Percentiles rank a stretch among this genome's conserved stretches.
Evolutionary conservation across 2,329 filamentous ascomycete genomes (phyloP).

Genomic region (Xylaria sp.): DNA sequence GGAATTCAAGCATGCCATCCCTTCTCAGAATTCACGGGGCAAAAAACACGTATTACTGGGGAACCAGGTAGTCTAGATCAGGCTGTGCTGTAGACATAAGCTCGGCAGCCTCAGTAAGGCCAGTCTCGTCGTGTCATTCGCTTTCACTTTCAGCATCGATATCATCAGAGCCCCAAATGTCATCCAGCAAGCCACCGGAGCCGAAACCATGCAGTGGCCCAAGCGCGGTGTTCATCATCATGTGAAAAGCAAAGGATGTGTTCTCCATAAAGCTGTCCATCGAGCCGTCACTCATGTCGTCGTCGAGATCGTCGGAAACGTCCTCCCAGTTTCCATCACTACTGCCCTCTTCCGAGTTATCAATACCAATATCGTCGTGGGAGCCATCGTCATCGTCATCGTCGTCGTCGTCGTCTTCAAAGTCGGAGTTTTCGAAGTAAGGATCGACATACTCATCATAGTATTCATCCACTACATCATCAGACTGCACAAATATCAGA

Average conservation of each 20-base stretch:
- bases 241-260: neutral
- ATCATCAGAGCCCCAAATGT: neutral
- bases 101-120: neutral
- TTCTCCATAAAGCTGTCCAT: neutral
- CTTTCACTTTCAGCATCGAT: neutral
- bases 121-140: neutral
- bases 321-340: conserved; percentile 29
- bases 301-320: conserved; percentile 21
- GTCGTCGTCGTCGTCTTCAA: conserved; percentile 3
- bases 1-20: neutral
- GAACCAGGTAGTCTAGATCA: neutral
- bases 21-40: neutral
- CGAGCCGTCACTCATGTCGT: conserved; percentile 5
- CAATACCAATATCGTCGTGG: neutral
- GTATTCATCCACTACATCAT: conserved; percentile 27
- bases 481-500: conserved; percentile 3
- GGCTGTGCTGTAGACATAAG: neutral
- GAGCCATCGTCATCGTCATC: conserved; percentile 10
- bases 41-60: neutral
- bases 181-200: neutral
- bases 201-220: neutral
- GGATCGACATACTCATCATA: conserved; percentile 33
- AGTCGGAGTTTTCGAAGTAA: conserved; percentile 24
- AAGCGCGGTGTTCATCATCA: neutral
- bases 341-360: neutral